These are phyloP conservation scores for Codiaeum variegatum DNA, from an alignment of 441 rosid species.

Conservation along the genomic window DNA sequence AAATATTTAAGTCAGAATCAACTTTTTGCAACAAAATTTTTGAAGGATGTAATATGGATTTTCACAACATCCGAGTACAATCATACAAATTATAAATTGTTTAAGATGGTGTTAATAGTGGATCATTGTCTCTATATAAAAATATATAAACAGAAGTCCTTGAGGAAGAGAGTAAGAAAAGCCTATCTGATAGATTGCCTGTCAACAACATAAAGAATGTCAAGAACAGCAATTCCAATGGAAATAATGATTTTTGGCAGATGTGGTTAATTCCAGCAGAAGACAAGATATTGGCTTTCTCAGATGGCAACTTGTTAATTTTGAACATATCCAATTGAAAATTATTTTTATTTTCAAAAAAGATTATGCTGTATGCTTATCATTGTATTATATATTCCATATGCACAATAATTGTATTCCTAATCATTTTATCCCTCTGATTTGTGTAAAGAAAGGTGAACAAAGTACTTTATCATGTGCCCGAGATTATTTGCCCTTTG, in stretches of 20 bases:
- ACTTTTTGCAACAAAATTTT: slow-evolving; percentile 18
- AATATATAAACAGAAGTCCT: not conserved
- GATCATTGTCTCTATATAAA: not conserved
- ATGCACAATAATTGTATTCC: not conserved
- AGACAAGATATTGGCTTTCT: not conserved
- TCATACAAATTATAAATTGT: not conserved
- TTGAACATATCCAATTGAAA: not conserved
- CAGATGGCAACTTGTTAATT: slow-evolving; percentile 1
- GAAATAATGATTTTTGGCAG: not conserved
- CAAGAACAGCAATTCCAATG: not conserved
- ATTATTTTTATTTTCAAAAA: not conserved
- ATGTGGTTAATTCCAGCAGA: not conserved
- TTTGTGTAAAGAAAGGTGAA: not conserved
- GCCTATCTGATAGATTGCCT: not conserved
- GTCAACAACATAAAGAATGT: not conserved
- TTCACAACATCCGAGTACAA: not conserved
- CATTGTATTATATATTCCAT: not conserved
- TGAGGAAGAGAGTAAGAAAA: not conserved
- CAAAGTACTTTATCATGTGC: not conserved
- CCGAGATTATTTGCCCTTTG: not conserved
- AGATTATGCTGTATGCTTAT: not conserved
- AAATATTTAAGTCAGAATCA: slow-evolving; percentile 17
- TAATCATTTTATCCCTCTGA: not conserved
- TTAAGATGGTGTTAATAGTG: not conserved
- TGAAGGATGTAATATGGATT: not conserved